Percentiles rank a stretch among this genome's conserved stretches.
phyloP scores from a whole-genome alignment of 2,329 filamentous ascomycete genomes.

The Colletotrichum sp. region DNA sequence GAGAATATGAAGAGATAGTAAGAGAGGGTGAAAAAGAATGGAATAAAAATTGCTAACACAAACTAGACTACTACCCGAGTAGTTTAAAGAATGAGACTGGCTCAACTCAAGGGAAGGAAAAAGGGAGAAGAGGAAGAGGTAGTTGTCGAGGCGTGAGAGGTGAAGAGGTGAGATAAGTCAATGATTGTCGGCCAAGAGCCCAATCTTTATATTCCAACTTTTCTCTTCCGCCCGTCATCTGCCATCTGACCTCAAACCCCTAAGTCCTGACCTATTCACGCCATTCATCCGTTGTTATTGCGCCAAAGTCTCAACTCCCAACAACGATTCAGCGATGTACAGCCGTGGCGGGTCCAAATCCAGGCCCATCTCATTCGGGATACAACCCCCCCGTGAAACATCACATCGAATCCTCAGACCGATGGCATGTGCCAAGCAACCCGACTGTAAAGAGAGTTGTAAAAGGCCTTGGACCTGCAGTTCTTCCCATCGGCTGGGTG shows the following conservation, averaged over 20 bases:
- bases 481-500: not conserved
- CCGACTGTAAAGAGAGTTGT: not conserved
- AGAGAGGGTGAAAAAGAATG: not conserved
- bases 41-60: not conserved
- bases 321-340: not conserved
- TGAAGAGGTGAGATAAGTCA: not conserved
- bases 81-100: constrained; percentile 6
- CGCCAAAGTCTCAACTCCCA: not conserved
- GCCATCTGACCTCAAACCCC: not conserved
- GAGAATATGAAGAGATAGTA: not conserved
- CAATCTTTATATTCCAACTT: not conserved
- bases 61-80: constrained; percentile 15
- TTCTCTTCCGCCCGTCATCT: not conserved
- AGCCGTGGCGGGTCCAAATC: not conserved
- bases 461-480: not conserved
- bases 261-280: not conserved
- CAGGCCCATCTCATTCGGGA: not conserved
- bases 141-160: not conserved
- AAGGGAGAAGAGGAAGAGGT: not conserved
- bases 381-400: not conserved
- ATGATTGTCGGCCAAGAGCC: not conserved
- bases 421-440: not conserved
- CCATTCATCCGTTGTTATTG: not conserved
- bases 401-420: not conserved
- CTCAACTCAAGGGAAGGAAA: not conserved